Percentiles rank a stretch among this genome's conserved stretches.
Conservation (phyloP, 805 yeast species). For the Lachancea meyersii region DNA sequence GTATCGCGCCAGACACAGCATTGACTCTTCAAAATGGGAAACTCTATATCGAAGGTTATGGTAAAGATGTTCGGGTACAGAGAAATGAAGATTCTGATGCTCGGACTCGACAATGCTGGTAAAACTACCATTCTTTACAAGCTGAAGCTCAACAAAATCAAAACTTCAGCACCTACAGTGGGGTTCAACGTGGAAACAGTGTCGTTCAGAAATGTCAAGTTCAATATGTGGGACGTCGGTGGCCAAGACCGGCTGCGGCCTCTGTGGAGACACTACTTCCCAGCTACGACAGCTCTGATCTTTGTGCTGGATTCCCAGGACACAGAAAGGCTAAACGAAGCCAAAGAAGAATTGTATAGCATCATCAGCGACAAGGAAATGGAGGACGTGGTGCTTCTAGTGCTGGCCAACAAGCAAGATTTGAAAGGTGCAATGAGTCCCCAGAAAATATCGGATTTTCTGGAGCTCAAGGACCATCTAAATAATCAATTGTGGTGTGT, state of each 20-base stretch:
- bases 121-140: constrained; percentile 84
- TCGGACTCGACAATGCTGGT: constrained; percentile 91
- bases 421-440: constrained; percentile 66
- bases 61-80: constrained; percentile 47
- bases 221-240: constrained; percentile 94
- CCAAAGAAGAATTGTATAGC: constrained; percentile 68
- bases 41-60: constrained; percentile 31
- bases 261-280: constrained; percentile 91
- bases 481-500: constrained; percentile 82
- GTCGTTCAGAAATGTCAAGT: constrained; percentile 70
- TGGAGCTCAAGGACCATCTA: constrained; percentile 52
- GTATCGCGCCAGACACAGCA: too few relatives aligned
- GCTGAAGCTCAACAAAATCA: constrained; percentile 67
- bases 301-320: constrained; percentile 87
- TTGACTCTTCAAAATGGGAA: constrained; percentile 33
- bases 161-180: constrained; percentile 83
- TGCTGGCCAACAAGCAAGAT: constrained; percentile 88
- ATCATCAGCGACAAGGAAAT: constrained; percentile 80
- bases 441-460: constrained; percentile 67
- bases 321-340: constrained; percentile 62
- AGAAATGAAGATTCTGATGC: constrained; percentile 71
- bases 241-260: constrained; percentile 92
- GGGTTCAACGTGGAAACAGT: constrained; percentile 91
- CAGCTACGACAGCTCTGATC: constrained; percentile 86
- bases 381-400: constrained; percentile 69